A percentile compares a stretch with the other conserved stretches of the same genome.
Evolutionary conservation across 2,329 filamentous ascomycete genomes (phyloP).

Genomic region (Diaporthe capsici): DNA sequence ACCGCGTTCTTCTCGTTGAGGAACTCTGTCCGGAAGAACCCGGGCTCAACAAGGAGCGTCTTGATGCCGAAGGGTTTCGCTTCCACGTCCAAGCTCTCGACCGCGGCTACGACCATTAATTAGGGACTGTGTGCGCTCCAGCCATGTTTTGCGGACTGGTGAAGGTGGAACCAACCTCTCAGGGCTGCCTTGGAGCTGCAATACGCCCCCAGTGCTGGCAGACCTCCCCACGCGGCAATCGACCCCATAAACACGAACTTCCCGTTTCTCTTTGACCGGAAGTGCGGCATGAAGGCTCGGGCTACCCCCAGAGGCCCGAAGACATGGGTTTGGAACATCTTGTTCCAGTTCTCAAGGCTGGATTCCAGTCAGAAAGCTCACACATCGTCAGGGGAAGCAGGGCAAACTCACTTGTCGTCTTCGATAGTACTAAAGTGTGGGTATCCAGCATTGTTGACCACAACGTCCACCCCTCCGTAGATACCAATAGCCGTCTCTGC

Average conservation of each 20-base stretch:
- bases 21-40: constrained; percentile 67
- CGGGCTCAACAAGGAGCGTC: constrained; percentile 61
- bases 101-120: not conserved
- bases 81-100: not conserved
- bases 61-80: not conserved
- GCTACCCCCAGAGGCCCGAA: not conserved
- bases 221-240: not conserved
- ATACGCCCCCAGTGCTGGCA: not conserved
- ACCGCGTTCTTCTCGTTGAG: constrained; percentile 55
- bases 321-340: not conserved
- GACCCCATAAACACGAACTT: not conserved
- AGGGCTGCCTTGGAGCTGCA: constrained; percentile 1
- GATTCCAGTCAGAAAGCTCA: not conserved
- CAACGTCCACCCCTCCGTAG: constrained; percentile 48
- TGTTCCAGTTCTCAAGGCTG: not conserved
- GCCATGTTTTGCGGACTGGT: too few relatives aligned
- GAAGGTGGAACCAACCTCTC: not conserved
- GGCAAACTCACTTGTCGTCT: not conserved
- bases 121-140: not conserved
- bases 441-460: constrained; percentile 54
- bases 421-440: not conserved
- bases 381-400: not conserved
- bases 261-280: not conserved
- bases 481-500: not conserved
- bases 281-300: not conserved